A percentile compares a stretch with the other conserved stretches of the same genome.
Conservation (phyloP, 2,329 filamentous ascomycete genomes). For the Emergomyces africanus region DNA sequence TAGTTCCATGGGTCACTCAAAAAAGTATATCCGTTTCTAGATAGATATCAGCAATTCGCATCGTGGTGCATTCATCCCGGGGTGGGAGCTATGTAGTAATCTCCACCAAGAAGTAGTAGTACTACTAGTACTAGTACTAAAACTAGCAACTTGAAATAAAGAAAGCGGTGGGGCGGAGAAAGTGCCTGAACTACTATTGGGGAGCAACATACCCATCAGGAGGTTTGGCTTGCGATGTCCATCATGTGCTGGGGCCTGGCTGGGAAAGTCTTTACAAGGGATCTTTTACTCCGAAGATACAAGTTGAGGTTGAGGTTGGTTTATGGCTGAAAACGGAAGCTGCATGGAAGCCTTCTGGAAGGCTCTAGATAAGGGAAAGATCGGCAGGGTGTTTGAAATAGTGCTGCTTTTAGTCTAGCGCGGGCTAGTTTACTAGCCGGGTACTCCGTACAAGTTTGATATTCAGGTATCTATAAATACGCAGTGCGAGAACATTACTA, state of each 20-base stretch:
- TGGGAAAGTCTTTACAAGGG: background rate
- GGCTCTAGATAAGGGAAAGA: background rate
- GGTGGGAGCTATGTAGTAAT: background rate
- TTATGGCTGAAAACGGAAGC: conserved; percentile 3
- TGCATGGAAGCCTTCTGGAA: conserved; percentile 7
- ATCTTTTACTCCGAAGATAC: too few relatives aligned
- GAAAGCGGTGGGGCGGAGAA: background rate
- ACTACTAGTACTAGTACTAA: too few relatives aligned
- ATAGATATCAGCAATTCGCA: background rate
- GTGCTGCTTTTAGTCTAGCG: background rate
- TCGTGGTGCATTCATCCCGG: background rate
- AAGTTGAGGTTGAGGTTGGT: background rate
- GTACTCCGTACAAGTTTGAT: background rate
- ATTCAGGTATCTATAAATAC: background rate
- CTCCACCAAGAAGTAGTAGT: background rate
- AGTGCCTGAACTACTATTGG: background rate
- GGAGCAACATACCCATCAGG: background rate
- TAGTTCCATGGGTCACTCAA: background rate
- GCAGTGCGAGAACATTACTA: too few relatives aligned
- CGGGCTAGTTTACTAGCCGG: background rate
- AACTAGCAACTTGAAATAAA: too few relatives aligned
- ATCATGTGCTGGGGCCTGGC: background rate
- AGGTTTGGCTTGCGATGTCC: background rate
- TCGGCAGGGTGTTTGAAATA: background rate
- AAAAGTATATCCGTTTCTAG: background rate